Conservation (phyloP, 257 asterid species). For the Capsicum baccatum region DNA sequence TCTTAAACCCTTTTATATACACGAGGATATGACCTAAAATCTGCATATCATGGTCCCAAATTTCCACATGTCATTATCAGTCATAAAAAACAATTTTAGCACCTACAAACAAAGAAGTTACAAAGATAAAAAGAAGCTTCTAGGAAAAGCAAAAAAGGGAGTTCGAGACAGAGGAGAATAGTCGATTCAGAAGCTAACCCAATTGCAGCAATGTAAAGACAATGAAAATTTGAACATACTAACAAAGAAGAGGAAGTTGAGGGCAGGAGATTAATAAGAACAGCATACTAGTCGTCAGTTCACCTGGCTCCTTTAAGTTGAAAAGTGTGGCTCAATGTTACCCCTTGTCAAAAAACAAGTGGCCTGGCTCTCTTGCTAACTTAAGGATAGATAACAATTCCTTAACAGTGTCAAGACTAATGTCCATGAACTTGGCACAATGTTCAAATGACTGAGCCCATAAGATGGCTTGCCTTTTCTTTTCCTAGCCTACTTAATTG, state of each 20-base stretch:
- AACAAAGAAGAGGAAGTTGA: neutral
- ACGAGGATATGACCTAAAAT: neutral
- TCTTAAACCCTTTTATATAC: neutral
- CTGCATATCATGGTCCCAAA: neutral
- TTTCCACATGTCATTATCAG: neutral
- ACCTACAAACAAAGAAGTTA: neutral
- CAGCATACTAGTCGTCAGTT: neutral
- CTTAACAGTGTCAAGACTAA: neutral
- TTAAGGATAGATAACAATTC: neutral
- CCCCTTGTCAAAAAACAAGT: neutral
- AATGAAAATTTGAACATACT: neutral
- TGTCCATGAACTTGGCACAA: neutral
- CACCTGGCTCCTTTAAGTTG: neutral
- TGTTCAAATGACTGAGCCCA: neutral
- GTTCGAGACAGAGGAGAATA: neutral
- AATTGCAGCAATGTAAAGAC: neutral
- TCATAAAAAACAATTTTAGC: neutral
- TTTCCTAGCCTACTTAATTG: slow-evolving; percentile 1
- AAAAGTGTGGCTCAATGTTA: neutral
- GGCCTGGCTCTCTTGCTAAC: neutral
- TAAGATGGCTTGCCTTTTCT: neutral
- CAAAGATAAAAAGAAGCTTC: neutral
- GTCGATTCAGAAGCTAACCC: neutral
- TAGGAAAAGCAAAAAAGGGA: neutral
- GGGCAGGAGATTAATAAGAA: neutral